Evolutionary conservation across 176 grass and related monocot genomes (phyloP).

Genomic region (Bromus sterilis): DNA sequence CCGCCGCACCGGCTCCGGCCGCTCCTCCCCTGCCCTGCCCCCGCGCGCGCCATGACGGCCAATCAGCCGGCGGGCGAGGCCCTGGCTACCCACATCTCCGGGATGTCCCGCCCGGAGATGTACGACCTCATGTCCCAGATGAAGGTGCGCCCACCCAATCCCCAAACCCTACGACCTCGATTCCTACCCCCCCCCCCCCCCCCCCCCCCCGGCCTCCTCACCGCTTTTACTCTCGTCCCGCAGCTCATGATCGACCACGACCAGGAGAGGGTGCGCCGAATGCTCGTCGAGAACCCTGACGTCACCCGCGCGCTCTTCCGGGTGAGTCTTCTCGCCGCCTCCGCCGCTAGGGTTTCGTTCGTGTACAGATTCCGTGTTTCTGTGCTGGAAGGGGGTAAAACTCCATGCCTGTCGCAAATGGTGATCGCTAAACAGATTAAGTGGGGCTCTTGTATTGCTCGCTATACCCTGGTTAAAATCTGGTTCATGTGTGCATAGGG

Average conservation of each 20-base stretch:
- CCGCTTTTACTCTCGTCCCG: not conserved
- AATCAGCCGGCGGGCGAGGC: conserved; percentile 52
- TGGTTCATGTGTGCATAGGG: not conserved
- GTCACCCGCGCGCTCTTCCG: conserved; percentile 85
- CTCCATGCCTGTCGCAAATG: not conserved
- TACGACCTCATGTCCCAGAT: conserved; percentile 89
- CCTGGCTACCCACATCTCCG: conserved; percentile 55
- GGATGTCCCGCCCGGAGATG: conserved; percentile 72
- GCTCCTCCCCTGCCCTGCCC: not conserved
- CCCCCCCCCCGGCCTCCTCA: not conserved
- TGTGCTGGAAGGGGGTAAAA: not conserved
- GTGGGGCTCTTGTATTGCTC: not conserved
- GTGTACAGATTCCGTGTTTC: not conserved
- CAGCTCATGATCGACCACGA: conserved; percentile 77
- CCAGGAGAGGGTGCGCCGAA: conserved; percentile 74
- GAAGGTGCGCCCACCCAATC: conserved; percentile 42
- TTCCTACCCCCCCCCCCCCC: not conserved
- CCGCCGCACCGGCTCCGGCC: not conserved
- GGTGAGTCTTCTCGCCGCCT: conserved; percentile 28
- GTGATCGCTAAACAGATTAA: not conserved
- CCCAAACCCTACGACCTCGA: conserved; percentile 17
- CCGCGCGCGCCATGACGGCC: conserved; percentile 39
- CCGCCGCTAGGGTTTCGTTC: not conserved
- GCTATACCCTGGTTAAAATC: not conserved
- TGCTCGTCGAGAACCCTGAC: conserved; percentile 85